phyloP scores from a whole-genome alignment of 805 yeast genomes.

The Nakazawaea wyomingensis region DNA sequence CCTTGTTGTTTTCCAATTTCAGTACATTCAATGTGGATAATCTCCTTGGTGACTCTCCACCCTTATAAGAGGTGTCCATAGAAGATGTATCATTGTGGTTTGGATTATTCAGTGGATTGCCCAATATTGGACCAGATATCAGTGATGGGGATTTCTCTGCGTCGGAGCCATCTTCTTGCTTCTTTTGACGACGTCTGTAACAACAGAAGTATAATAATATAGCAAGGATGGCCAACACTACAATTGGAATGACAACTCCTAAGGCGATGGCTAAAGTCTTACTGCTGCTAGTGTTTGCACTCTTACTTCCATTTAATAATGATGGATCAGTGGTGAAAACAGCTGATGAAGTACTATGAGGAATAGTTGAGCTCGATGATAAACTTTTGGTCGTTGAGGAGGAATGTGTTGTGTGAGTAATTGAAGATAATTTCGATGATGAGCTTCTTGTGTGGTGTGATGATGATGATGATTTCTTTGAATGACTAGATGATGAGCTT shows the following conservation, averaged over 20 bases:
- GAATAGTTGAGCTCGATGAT: neutral
- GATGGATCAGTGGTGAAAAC: conserved; percentile 14
- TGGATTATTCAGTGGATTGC: conserved; percentile 23
- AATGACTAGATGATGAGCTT: conserved; percentile 16
- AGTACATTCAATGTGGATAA: conserved; percentile 46
- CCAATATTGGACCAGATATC: conserved; percentile 35
- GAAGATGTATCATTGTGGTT: conserved; percentile 15
- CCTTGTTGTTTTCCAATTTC: conserved; percentile 42
- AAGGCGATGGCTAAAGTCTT: conserved; percentile 77
- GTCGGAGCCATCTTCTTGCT: conserved; percentile 26
- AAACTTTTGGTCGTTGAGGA: conserved; percentile 17
- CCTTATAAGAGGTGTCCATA: conserved; percentile 10
- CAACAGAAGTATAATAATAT: conserved; percentile 52
- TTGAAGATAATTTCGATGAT: neutral
- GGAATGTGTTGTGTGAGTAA: conserved; percentile 17
- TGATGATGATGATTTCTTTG: conserved; percentile 21
- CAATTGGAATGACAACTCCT: conserved; percentile 78
- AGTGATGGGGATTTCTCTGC: conserved; percentile 21
- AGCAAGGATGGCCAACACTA: conserved; percentile 43
- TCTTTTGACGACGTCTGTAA: conserved; percentile 40
- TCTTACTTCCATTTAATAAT: conserved; percentile 1
- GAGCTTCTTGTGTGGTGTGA: conserved; percentile 15
- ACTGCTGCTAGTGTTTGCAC: conserved; percentile 18
- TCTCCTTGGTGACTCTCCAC: conserved; percentile 24
- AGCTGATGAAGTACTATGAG: conserved; percentile 20